phyloP scores from a whole-genome alignment of 2,329 filamentous ascomycete species.

The Neophaeococcomyces mojaviensis region DNA sequence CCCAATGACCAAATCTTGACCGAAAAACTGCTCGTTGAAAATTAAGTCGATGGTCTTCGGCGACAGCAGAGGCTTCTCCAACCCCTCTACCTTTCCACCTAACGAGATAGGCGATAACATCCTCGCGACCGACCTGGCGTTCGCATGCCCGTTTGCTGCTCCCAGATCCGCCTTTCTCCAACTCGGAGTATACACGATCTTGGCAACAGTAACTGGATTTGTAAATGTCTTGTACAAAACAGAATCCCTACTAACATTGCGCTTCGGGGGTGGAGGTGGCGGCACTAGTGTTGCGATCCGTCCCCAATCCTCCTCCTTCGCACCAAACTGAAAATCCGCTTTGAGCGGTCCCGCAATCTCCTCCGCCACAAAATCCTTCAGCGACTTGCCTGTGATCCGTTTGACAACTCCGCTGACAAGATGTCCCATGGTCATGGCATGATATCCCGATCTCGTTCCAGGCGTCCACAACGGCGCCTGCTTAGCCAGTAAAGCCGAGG shows the following conservation, averaged over 20 bases:
- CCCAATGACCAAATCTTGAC: slow-evolving; percentile 33
- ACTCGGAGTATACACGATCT: slow-evolving; percentile 6
- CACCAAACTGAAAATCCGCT: slow-evolving; percentile 19
- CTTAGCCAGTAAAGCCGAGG: slow-evolving; percentile 29
- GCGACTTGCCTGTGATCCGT: slow-evolving; percentile 14
- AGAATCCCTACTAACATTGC: background rate
- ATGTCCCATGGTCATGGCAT: slow-evolving; percentile 28
- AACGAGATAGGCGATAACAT: slow-evolving; percentile 15
- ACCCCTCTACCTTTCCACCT: slow-evolving; percentile 12
- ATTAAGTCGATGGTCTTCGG: slow-evolving; percentile 31
- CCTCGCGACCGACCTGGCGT: slow-evolving; percentile 34
- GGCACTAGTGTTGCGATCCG: slow-evolving; percentile 25
- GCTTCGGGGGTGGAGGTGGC: background rate
- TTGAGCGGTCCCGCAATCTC: slow-evolving; percentile 17
- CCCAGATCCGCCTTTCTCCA: slow-evolving; percentile 30
- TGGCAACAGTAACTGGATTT: slow-evolving; percentile 10
- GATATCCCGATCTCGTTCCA: slow-evolving; percentile 38
- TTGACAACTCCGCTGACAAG: slow-evolving; percentile 17
- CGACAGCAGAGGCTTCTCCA: slow-evolving; percentile 10
- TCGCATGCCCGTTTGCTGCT: slow-evolving; percentile 38
- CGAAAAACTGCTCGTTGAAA: slow-evolving; percentile 37
- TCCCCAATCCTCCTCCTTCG: slow-evolving; percentile 11
- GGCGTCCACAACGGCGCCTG: slow-evolving; percentile 40
- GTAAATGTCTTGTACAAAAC: slow-evolving; percentile 9
- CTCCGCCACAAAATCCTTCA: slow-evolving; percentile 16